A percentile compares a stretch with the other conserved stretches of the same genome.
phyloP scores from a whole-genome alignment of 1,284 basidiomycete species.

The Moesziomyces antarcticus region DNA sequence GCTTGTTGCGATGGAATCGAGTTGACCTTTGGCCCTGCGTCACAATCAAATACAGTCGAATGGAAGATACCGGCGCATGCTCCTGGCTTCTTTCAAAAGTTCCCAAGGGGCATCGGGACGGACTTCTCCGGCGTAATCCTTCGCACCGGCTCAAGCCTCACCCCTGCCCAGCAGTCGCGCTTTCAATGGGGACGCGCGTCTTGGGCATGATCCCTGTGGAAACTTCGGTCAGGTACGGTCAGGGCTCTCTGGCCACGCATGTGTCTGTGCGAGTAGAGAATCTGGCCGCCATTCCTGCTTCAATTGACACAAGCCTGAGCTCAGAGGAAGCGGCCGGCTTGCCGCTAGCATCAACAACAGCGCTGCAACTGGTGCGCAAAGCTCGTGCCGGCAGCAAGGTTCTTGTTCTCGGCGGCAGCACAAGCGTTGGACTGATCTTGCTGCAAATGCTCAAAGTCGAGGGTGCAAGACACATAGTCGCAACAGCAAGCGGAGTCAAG shows the following conservation, averaged over 20 bases:
- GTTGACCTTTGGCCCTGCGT: background rate
- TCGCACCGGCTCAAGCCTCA: background rate
- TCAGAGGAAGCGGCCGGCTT: conserved; percentile 4
- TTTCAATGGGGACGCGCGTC: conserved; percentile 2
- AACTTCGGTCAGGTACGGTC: conserved; percentile 4
- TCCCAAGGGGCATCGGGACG: conserved; percentile 2
- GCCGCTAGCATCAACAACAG: conserved; percentile 3
- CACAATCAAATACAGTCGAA: background rate
- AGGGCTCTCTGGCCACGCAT: conserved; percentile 3
- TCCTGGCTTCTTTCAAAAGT: conserved; percentile 1
- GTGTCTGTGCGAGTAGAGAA: conserved; percentile 2
- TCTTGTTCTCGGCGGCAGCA: conserved; percentile 2
- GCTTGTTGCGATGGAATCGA: too few species aligned
- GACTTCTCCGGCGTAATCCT: conserved; percentile 1
- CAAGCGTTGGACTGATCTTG: conserved; percentile 4
- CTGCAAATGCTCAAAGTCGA: conserved; percentile 3
- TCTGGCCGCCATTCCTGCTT: conserved; percentile 2
- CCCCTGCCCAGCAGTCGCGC: background rate
- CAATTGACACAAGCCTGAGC: background rate
- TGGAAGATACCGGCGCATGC: conserved; percentile 3
- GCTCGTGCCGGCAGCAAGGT: background rate
- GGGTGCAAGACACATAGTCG: conserved; percentile 2
- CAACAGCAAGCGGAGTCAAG: conserved; percentile 1
- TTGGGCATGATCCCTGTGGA: conserved; percentile 3
- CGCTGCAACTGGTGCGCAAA: background rate